Evolutionary conservation across 495 filamentous ascomycete species (phyloP).

Genomic region (Penicillium ochrochloron): DNA sequence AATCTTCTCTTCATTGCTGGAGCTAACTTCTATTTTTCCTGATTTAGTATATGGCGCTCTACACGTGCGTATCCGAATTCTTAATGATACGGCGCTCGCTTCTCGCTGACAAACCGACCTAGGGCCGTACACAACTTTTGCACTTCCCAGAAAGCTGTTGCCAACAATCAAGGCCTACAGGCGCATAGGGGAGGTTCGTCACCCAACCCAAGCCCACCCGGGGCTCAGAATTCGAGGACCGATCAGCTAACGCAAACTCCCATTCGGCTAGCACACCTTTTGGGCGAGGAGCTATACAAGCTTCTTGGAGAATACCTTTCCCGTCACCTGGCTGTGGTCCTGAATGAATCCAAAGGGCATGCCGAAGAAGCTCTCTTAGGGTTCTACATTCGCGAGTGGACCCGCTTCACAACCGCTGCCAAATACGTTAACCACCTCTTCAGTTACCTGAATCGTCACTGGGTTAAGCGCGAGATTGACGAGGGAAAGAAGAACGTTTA

Average conservation of each 20-base stretch:
- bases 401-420: conserved; percentile 90
- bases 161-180: conserved; percentile 52
- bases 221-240: background rate
- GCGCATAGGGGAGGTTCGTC: conserved; percentile 77
- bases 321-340: conserved; percentile 69
- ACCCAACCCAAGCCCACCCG: background rate
- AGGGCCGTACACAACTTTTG: conserved; percentile 99
- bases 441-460: conserved; percentile 95
- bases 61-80: conserved; percentile 69
- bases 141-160: conserved; percentile 92
- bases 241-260: conserved; percentile 18
- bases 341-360: conserved; percentile 71
- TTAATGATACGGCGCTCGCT: conserved; percentile 3
- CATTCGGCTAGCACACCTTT: conserved; percentile 71
- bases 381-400: conserved; percentile 98
- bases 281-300: conserved; percentile 96
- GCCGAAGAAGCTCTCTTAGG: conserved; percentile 85
- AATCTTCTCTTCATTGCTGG: background rate
- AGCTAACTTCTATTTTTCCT: conserved; percentile 20
- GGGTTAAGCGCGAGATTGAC: conserved; percentile 99
- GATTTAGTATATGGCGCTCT: conserved; percentile 90
- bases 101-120: conserved; percentile 29
- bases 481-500: conserved; percentile 99
- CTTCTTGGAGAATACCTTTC: conserved; percentile 84
- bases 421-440: conserved; percentile 98